Evolutionary conservation across 2,329 filamentous ascomycete genomes (phyloP).

Genomic region (Cladophialophora bantiana): DNA sequence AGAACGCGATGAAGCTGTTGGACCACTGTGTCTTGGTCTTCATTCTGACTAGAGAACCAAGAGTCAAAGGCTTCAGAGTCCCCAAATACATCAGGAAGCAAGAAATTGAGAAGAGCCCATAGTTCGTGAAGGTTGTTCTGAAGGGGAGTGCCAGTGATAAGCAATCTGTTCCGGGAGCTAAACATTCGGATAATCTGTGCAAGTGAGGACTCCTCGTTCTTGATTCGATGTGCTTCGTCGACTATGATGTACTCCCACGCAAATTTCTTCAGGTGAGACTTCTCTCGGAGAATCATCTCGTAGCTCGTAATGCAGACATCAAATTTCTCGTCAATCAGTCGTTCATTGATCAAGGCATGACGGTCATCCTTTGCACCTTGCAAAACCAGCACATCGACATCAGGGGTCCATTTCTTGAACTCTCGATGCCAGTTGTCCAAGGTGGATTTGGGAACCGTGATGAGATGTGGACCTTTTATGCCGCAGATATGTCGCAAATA

Average conservation of each 20-base stretch:
- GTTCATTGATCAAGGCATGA: slow-evolving; percentile 83
- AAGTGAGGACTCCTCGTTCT: slow-evolving; percentile 97
- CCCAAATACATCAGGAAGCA: slow-evolving; percentile 97
- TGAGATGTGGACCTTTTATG: slow-evolving; percentile 87
- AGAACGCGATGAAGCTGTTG: slow-evolving; percentile 94
- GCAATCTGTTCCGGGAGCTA: slow-evolving; percentile 89
- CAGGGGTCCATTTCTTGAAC: slow-evolving; percentile 91
- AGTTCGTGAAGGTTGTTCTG: slow-evolving; percentile 98
- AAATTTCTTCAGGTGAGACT: slow-evolving; percentile 93
- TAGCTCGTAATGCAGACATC: slow-evolving; percentile 99
- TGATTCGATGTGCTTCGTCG: slow-evolving; percentile 97
- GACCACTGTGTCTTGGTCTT: slow-evolving; percentile 93
- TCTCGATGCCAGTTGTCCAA: slow-evolving; percentile 98
- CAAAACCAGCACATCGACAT: slow-evolving; percentile 90
- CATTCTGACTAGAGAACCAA: slow-evolving; percentile 92
- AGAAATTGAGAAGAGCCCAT: slow-evolving; percentile 95
- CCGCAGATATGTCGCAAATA: slow-evolving; percentile 91
- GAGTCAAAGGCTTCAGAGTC: slow-evolving; percentile 96
- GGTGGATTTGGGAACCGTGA: slow-evolving; percentile 94
- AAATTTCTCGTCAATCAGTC: slow-evolving; percentile 91
- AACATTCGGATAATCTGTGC: slow-evolving; percentile 97
- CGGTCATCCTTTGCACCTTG: slow-evolving; percentile 96
- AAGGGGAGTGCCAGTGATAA: slow-evolving; percentile 95
- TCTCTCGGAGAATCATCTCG: slow-evolving; percentile 97
- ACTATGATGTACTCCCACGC: slow-evolving; percentile 99